phyloP scores from a whole-genome alignment of 2,329 filamentous ascomycete species.

The Venturia carpophila region DNA sequence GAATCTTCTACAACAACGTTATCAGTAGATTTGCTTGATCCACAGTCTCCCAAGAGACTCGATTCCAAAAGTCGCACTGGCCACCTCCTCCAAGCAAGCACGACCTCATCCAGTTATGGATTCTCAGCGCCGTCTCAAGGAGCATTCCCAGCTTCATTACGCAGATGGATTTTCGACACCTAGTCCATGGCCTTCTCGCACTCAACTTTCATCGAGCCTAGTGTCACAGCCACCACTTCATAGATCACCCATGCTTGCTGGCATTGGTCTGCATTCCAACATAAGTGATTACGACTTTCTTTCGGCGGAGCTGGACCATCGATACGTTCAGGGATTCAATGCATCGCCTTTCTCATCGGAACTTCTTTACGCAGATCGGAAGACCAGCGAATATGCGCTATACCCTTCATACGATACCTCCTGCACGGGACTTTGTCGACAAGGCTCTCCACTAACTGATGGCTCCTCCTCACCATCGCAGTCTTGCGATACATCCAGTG shows the following conservation, averaged over 20 bases:
- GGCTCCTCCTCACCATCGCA: slow-evolving; percentile 5
- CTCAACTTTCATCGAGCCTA: neutral
- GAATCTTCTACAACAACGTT: neutral
- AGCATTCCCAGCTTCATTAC: neutral
- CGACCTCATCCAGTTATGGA: neutral
- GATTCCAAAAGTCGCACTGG: neutral
- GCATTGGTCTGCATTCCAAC: neutral
- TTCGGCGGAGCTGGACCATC: neutral
- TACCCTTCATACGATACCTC: neutral
- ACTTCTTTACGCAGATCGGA: neutral
- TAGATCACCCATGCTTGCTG: neutral
- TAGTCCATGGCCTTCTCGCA: neutral
- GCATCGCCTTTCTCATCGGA: slow-evolving; percentile 1
- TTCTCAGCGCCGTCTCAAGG: neutral
- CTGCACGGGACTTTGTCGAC: neutral
- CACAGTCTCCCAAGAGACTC: neutral
- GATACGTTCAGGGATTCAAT: neutral
- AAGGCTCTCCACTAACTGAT: neutral
- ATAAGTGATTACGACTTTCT: neutral
- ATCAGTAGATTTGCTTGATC: neutral
- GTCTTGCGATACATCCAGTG: slow-evolving; percentile 16
- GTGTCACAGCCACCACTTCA: neutral
- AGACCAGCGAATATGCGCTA: neutral
- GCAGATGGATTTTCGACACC: slow-evolving; percentile 1
- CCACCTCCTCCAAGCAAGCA: neutral